These are phyloP conservation scores for Ilex aquifolium DNA, from an alignment of 257 asterid genomes.

Conservation along the genomic window DNA sequence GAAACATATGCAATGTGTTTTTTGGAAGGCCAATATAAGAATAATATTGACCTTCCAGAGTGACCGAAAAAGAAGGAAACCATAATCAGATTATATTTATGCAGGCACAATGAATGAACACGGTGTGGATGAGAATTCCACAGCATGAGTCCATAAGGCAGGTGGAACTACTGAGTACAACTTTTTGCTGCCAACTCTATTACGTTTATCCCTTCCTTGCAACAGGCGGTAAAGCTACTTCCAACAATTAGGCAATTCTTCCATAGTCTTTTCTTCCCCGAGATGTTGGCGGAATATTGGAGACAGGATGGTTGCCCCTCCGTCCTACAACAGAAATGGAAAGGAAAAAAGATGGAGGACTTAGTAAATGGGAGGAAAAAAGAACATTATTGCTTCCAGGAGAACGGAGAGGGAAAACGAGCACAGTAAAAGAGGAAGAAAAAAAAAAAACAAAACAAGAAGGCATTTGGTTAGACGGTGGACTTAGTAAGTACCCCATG, in stretches of 20 bases:
- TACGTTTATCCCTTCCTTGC: conserved; percentile 16
- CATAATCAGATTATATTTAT: too few relatives aligned
- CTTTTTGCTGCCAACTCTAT: conserved; percentile 5
- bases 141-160: conserved; percentile 1
- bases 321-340: conserved; percentile 47
- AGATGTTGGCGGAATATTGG: conserved; percentile 48
- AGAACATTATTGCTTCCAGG: background rate
- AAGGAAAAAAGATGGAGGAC: background rate
- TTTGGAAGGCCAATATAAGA: too few relatives aligned
- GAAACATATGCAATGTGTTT: too few relatives aligned
- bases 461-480: background rate
- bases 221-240: conserved; percentile 16
- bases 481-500: conserved; percentile 36
- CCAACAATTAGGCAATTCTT: conserved; percentile 36
- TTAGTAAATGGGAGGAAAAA: too few relatives aligned
- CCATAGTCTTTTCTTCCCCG: conserved; percentile 68
- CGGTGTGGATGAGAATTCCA: background rate
- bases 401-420: background rate
- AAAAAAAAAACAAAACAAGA: background rate
- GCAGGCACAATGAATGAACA: too few relatives aligned
- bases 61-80: too few relatives aligned
- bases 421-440: background rate
- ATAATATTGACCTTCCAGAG: too few relatives aligned
- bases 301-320: conserved; percentile 51
- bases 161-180: background rate